A percentile compares a stretch with the other conserved stretches of the same genome.
Conservation (phyloP, 495 filamentous ascomycete genomes). For the Oidiodendron maius region DNA sequence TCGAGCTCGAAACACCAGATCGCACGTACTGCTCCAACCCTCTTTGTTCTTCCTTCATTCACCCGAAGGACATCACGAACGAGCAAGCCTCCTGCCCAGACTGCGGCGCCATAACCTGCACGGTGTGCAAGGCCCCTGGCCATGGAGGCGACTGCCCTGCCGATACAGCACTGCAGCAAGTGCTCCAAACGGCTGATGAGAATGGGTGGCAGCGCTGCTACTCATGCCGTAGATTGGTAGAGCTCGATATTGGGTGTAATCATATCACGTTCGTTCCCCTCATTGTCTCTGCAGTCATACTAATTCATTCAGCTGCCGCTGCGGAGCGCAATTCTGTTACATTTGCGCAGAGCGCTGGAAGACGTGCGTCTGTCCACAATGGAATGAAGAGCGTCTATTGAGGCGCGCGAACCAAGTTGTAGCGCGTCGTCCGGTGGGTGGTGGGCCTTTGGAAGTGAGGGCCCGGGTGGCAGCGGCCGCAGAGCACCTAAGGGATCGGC, state of each 20-base stretch:
- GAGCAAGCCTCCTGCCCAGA: slow-evolving; percentile 26
- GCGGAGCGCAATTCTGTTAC: slow-evolving; percentile 50
- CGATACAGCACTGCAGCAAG: slow-evolving; percentile 15
- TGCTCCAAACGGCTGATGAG: slow-evolving; percentile 6
- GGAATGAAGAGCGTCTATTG: slow-evolving; percentile 23
- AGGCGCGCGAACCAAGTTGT: slow-evolving; percentile 12
- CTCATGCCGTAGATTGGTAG: slow-evolving; percentile 15
- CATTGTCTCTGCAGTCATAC: not conserved
- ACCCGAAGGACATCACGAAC: slow-evolving; percentile 3
- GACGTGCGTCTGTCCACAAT: slow-evolving; percentile 37
- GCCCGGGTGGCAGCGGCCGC: slow-evolving; percentile 1
- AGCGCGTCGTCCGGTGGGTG: slow-evolving; percentile 3
- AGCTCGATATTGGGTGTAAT: slow-evolving; percentile 19
- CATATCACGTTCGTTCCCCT: slow-evolving; percentile 17
- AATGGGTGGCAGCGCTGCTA: slow-evolving; percentile 23
- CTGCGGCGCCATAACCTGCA: slow-evolving; percentile 33
- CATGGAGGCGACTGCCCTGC: slow-evolving; percentile 18
- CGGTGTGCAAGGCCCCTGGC: slow-evolving; percentile 29
- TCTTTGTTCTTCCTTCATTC: slow-evolving; percentile 20
- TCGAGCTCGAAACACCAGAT: slow-evolving; percentile 22
- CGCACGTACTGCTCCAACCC: slow-evolving; percentile 23
- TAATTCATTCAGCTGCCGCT: slow-evolving; percentile 36
- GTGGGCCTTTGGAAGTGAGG: not conserved
- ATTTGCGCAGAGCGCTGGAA: slow-evolving; percentile 45
- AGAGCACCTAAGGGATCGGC: slow-evolving; percentile 1